phyloP scores from a whole-genome alignment of 805 yeast species.

The Groenewaldozyma tartarivorans region DNA sequence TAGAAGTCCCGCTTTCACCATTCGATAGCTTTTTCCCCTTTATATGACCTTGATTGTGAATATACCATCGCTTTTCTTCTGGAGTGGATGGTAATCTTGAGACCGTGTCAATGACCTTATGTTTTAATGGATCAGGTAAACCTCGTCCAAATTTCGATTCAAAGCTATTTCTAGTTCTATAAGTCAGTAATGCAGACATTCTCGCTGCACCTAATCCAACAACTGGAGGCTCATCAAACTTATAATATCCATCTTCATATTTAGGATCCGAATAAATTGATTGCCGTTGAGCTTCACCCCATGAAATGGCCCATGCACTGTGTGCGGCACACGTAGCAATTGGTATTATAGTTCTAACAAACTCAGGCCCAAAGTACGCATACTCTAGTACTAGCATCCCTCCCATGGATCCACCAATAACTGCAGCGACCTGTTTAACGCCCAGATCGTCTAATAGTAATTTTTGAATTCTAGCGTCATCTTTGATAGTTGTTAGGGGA shows the following conservation, averaged over 20 bases:
- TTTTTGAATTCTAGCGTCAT: conserved; percentile 75
- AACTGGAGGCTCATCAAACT: conserved; percentile 67
- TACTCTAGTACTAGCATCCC: conserved; percentile 94
- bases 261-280: conserved; percentile 92
- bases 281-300: conserved; percentile 98
- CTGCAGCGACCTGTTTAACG: conserved; percentile 71
- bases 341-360: conserved; percentile 65
- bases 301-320: conserved; percentile 97
- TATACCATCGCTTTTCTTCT: conserved; percentile 67
- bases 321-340: conserved; percentile 91
- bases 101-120: conserved; percentile 26
- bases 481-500: conserved; percentile 88
- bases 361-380: conserved; percentile 58
- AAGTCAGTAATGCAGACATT: conserved; percentile 91
- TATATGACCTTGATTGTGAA: conserved; percentile 78
- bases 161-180: conserved; percentile 84
- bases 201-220: conserved; percentile 92
- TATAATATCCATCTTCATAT: conserved; percentile 82
- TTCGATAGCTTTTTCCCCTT: conserved; percentile 21
- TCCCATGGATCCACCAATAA: conserved; percentile 98
- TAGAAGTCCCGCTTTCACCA: conserved; percentile 3
- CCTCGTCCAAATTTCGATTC: conserved; percentile 88
- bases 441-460: conserved; percentile 70
- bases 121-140: conserved; percentile 40
- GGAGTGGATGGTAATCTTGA: conserved; percentile 29